A percentile compares a stretch with the other conserved stretches of the same genome.
These are phyloP conservation scores for Gentiana straminea DNA, from an alignment of 257 asterid genomes.

Conservation along the genomic window DNA sequence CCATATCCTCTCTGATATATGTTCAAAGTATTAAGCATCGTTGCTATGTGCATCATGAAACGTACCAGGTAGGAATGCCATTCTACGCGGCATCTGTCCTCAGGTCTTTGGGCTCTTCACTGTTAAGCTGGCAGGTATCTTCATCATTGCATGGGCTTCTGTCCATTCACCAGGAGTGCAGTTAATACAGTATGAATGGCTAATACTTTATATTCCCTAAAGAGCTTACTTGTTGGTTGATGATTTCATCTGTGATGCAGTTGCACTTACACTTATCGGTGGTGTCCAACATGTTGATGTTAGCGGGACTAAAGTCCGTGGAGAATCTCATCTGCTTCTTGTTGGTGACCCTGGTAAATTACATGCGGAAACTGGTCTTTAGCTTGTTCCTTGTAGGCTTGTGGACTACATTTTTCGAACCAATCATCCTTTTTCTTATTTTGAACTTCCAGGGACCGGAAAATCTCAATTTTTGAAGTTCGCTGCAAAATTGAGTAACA, in stretches of 20 bases:
- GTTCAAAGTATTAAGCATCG: neutral
- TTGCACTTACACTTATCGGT: constrained; percentile 83
- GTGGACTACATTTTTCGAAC: constrained; percentile 3
- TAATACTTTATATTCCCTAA: neutral
- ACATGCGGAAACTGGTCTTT: neutral
- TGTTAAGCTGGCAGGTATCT: constrained; percentile 92
- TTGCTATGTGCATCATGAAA: constrained; percentile 5
- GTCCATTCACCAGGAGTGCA: constrained; percentile 1
- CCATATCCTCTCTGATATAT: neutral
- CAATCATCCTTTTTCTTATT: too few relatives aligned
- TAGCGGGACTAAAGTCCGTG: constrained; percentile 92
- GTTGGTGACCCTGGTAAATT: constrained; percentile 97
- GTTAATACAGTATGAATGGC: neutral
- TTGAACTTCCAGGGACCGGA: constrained; percentile 64
- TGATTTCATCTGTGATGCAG: constrained; percentile 35
- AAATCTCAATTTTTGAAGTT: constrained; percentile 95
- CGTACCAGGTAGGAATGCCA: constrained; percentile 76
- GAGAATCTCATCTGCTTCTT: constrained; percentile 96
- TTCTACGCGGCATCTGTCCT: constrained; percentile 84
- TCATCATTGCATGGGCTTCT: constrained; percentile 4
- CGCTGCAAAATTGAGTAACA: constrained; percentile 89
- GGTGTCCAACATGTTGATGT: constrained; percentile 96
- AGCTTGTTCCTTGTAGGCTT: constrained; percentile 4
- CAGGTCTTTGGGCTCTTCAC: constrained; percentile 97
- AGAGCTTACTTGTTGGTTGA: neutral